Evolutionary conservation across 345 rosid species (phyloP).

Genomic region (Lepidium didymum): DNA sequence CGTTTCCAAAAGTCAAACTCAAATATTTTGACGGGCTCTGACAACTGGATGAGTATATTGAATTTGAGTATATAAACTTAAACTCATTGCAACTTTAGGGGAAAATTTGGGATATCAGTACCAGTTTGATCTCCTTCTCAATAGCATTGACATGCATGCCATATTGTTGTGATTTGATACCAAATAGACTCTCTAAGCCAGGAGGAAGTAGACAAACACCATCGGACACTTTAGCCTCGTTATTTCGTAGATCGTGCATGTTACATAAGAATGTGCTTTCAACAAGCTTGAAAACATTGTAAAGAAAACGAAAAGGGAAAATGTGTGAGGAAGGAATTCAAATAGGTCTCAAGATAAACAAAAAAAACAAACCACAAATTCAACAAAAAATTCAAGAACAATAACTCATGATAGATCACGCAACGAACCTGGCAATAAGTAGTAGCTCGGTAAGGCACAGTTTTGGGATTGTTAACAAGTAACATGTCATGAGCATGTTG

Average conservation of each 20-base stretch:
- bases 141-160: constrained; percentile 82
- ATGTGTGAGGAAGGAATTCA: background rate
- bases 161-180: constrained; percentile 56
- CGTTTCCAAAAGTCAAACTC: constrained; percentile 95
- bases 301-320: background rate
- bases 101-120: constrained; percentile 26
- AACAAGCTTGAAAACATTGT: constrained; percentile 44
- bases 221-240: constrained; percentile 46
- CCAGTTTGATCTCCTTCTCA: constrained; percentile 62
- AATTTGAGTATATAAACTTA: constrained; percentile 34
- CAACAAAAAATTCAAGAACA: background rate
- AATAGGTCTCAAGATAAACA: background rate
- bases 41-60: constrained; percentile 59
- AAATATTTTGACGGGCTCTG: constrained; percentile 83
- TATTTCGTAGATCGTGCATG: constrained; percentile 51
- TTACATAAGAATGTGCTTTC: constrained; percentile 65
- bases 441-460: constrained; percentile 74
- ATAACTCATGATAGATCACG: background rate
- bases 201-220: constrained; percentile 62
- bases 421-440: constrained; percentile 75
- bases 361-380: background rate
- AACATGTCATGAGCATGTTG: constrained; percentile 86
- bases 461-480: constrained; percentile 64
- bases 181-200: constrained; percentile 43
- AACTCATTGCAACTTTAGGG: constrained; percentile 17